These are phyloP conservation scores for Trichoderma koningii DNA, from an alignment of 2,329 filamentous ascomycete genomes.

Conservation along the genomic window DNA sequence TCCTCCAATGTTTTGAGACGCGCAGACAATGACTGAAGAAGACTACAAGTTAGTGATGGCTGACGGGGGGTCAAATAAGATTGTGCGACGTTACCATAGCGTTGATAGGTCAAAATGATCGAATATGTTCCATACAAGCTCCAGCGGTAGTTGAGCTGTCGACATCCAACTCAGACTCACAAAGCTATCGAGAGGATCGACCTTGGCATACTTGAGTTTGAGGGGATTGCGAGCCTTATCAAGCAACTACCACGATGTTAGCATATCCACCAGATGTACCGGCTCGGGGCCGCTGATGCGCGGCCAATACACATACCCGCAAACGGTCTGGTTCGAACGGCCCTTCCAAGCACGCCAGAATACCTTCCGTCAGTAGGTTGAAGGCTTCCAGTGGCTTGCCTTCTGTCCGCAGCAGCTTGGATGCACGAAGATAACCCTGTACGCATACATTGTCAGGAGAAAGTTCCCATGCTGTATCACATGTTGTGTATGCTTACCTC, in stretches of 20 bases:
- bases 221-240: slow-evolving; percentile 41
- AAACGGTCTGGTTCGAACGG: background rate
- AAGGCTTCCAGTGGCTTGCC: slow-evolving; percentile 45
- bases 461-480: background rate
- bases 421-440: slow-evolving; percentile 48
- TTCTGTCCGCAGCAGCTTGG: slow-evolving; percentile 44
- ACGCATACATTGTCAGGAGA: slow-evolving; percentile 12
- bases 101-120: slow-evolving; percentile 39
- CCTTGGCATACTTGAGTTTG: slow-evolving; percentile 39
- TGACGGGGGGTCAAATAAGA: too few species aligned
- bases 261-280: background rate
- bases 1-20: slow-evolving; percentile 41
- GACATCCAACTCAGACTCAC: slow-evolving; percentile 13
- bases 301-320: slow-evolving; percentile 1
- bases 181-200: slow-evolving; percentile 39
- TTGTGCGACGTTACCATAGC: slow-evolving; percentile 34
- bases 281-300: background rate
- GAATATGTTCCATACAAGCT: slow-evolving; percentile 43
- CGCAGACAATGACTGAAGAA: slow-evolving; percentile 36
- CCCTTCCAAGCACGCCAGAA: slow-evolving; percentile 38
- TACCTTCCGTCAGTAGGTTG: slow-evolving; percentile 45
- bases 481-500: slow-evolving; percentile 38
- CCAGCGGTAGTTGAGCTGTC: slow-evolving; percentile 36
- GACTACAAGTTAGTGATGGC: background rate
- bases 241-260: slow-evolving; percentile 37